Percentiles rank a stretch among this genome's conserved stretches.
Conservation (phyloP, 208 protist species). For the Strigomonas culicis region DNA sequence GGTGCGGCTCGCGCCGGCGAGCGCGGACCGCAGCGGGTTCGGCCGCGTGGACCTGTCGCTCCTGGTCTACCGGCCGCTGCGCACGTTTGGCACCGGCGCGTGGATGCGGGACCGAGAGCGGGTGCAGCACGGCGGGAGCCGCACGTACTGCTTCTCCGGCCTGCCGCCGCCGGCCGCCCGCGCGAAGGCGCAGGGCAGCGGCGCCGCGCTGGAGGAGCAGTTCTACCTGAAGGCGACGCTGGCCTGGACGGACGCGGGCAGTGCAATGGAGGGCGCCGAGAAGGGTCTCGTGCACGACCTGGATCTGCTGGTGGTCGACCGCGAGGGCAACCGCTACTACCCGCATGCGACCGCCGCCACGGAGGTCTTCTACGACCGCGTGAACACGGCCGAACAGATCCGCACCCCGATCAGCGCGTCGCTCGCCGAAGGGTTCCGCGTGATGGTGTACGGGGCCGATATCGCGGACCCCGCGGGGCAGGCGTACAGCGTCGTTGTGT, state of each 20-base stretch:
- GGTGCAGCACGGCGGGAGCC: constrained; percentile 15
- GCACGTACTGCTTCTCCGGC: constrained; percentile 22
- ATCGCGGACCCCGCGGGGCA: constrained; percentile 37
- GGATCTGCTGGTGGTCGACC: constrained; percentile 69
- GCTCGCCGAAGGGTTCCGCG: constrained; percentile 31
- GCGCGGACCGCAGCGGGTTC: constrained; percentile 25
- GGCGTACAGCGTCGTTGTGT: constrained; percentile 53
- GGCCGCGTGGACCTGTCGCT: constrained; percentile 70
- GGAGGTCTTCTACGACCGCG: constrained; percentile 21
- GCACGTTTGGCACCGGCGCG: constrained; percentile 1
- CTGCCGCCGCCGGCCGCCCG: constrained; percentile 14
- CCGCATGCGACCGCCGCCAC: constrained; percentile 13
- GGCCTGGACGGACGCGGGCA: constrained; percentile 77
- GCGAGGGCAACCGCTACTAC: constrained; percentile 42
- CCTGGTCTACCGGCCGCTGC: constrained; percentile 26
- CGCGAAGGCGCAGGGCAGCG: background rate
- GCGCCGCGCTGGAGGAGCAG: constrained; percentile 3
- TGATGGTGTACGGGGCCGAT: constrained; percentile 46
- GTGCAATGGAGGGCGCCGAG: constrained; percentile 45
- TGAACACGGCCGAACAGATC: constrained; percentile 64
- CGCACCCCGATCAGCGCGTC: constrained; percentile 19
- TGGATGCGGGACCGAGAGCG: constrained; percentile 20
- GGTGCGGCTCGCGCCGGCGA: constrained; percentile 20
- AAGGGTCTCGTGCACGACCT: constrained; percentile 75
- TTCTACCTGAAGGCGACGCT: constrained; percentile 54